Base-by-base conservation (phyloP, 805 yeast species). In the Yarrowia divulgata region DNA sequence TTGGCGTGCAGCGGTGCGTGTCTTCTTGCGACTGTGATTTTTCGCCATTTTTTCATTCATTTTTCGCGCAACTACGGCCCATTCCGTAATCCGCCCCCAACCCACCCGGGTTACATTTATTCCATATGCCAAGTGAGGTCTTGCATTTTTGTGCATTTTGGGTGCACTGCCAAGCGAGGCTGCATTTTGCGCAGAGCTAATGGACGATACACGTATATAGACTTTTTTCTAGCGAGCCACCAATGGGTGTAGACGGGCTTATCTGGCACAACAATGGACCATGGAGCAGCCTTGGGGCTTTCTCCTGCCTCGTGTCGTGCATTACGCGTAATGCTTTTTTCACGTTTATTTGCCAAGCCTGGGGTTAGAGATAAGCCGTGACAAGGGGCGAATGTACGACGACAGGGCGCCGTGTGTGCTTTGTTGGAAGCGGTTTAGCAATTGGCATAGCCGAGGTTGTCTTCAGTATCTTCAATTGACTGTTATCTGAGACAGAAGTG, bases 141-240 rank as follows among this genome's bases (percentile, higher is more conserved):
- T 57, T 57, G 63, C 63, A 57, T 57, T 57, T 57, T 9, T 6
- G 63, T 57, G 63, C 63, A 57, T 54, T 57, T 57, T 57, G 39
- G 39, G 39, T 37, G 62, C 45, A 19, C n/a, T 7, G 3, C 37
- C 37, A 7, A 34, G 37, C 37, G 37, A 34, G 29, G 29, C 37
- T 23, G 32, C 29, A 23, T 23, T 23, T 23, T 23, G 29, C 29
- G 29, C 29, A 2, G 14, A 39, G 45, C 23, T n/a, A 12, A 23
- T 13, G 16, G 9, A 16, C 45, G 60, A 54, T 54, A 54, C 35
- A 54, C 60, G 45, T 23, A 18, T 54, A 35, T 52, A 52, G 58
- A n/a, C 58, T 35, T 37, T 54, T 6, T 3, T 12, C 35, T 18
- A 6, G 13, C 29, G 5, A 9, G 8, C 34, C 35, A 37, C 60